Evolutionary conservation across 1,284 basidiomycete species (phyloP), one percentile per base, ranked within the genome.

Genomic region (Rhodotorula sp.): DNA sequence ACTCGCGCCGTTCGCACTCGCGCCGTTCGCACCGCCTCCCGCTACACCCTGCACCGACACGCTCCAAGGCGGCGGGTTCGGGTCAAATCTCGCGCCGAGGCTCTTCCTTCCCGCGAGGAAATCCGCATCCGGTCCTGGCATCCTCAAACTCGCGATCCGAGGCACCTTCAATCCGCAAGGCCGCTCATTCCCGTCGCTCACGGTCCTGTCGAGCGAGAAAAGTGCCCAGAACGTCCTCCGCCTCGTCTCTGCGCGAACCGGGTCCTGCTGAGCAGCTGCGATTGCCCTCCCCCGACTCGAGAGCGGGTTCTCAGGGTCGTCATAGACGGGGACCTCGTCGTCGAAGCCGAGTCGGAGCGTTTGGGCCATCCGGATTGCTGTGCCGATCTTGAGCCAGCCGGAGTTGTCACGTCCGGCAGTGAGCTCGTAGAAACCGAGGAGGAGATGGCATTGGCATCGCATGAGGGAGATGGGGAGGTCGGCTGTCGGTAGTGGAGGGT

Each of bases 141-240:
- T 71, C 37, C 75, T 59, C 44, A 75, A 57, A 30, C 53, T 47
- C 46, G 66, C 64, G 20, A 68, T 62, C 10, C 64, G 59, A 15
- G 71, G 71, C 44, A 70, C 64, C 50, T 68, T 72, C 48, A 76
- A 65, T 3, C 69, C 65, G 44, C 71, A 71, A 0, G 73, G 73
- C 22, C 75, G 68, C 58, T 76, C 75, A 59, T 75, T 76, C 20
- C 75, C 75, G 40, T 76, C 75, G 48, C 62, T 65, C 26, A 76
- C 57, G 16, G 74, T 73, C 2, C 75, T 64, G 52, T 76, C 75
- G 62, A 75, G 63, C 13, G 71, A 59, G 66, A 76, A 75, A 24
- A 72, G 69, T 1, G 68, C 64, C 75, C 75, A 76, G 61, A 70
- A 76, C 20, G 71, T 71, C 37, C 75, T 47, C 10, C 75, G 63